Evolutionary conservation across 257 asterid species (phyloP).

Genomic region (Ballota nigra): DNA sequence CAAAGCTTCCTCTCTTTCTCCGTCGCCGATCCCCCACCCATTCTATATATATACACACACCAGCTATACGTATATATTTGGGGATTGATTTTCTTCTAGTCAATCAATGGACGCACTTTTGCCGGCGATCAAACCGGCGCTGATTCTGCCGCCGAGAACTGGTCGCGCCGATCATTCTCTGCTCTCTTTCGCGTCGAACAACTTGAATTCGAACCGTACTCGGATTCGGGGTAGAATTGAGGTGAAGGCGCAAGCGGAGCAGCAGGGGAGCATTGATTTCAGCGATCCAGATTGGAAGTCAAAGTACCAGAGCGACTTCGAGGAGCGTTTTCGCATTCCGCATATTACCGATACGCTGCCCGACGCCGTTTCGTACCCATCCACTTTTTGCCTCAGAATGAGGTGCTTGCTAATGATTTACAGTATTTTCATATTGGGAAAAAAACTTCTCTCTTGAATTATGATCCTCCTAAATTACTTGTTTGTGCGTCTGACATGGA

Average conservation of each 20-base stretch:
- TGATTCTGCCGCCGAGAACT: constrained; percentile 27
- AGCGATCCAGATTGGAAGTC: constrained; percentile 85
- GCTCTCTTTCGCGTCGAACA: constrained; percentile 11
- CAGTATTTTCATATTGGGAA: not conserved
- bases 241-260: constrained; percentile 36
- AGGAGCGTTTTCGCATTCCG: constrained; percentile 73
- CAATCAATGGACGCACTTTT: constrained; percentile 56
- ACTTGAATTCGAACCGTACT: constrained; percentile 8
- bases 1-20: constrained; percentile 51
- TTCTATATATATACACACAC: not conserved
- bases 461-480: not conserved
- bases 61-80: not conserved
- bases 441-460: not conserved
- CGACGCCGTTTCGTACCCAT: constrained; percentile 70
- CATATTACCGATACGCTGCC: constrained; percentile 63
- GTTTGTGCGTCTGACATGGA: not conserved
- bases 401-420: constrained; percentile 38
- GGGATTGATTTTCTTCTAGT: not conserved
- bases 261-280: constrained; percentile 45
- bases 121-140: constrained; percentile 57
- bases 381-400: constrained; percentile 85
- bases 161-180: constrained; percentile 28
- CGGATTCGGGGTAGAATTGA: constrained; percentile 22
- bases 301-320: constrained; percentile 71
- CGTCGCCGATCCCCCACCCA: constrained; percentile 45